A percentile compares a stretch with the other conserved stretches of the same genome.
phyloP scores from a whole-genome alignment of 768 basidiomycete species.

The Termitomyces sp. region DNA sequence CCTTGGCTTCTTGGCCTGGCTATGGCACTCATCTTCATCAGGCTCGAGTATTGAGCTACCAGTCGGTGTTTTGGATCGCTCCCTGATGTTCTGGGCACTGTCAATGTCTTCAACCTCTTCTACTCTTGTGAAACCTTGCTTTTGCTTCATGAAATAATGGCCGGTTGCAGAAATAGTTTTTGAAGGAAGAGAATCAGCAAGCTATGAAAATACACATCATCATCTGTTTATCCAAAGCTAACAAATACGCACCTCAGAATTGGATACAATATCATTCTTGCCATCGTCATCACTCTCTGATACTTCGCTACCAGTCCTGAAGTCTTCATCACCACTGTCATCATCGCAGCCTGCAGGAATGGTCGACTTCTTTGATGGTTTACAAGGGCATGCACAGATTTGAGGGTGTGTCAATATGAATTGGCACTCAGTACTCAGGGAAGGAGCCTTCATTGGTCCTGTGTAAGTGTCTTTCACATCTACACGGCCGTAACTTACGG shows the following conservation, averaged over 20 bases:
- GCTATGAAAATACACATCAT: neutral
- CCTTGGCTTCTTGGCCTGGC: neutral
- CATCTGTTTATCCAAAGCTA: neutral
- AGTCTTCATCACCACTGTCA: neutral
- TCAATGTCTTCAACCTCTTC: neutral
- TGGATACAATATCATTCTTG: neutral
- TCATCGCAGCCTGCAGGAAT: neutral
- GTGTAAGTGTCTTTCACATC: too few species aligned
- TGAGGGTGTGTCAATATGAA: neutral
- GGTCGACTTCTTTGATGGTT: neutral
- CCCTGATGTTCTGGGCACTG: neutral
- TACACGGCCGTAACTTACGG: too few species aligned
- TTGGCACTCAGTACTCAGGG: neutral
- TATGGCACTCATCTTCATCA: neutral
- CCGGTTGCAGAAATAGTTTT: neutral
- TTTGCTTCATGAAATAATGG: neutral
- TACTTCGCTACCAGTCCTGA: neutral
- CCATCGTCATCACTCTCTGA: neutral
- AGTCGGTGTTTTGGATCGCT: neutral
- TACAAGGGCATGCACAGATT: neutral
- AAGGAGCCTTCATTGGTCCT: too few species aligned
- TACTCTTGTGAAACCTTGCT: neutral
- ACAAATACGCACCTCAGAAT: neutral
- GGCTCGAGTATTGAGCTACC: neutral
- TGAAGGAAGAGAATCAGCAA: neutral